Evolutionary conservation across 2,329 filamentous ascomycete species (phyloP).

Genomic region (Blumeria graminis): DNA sequence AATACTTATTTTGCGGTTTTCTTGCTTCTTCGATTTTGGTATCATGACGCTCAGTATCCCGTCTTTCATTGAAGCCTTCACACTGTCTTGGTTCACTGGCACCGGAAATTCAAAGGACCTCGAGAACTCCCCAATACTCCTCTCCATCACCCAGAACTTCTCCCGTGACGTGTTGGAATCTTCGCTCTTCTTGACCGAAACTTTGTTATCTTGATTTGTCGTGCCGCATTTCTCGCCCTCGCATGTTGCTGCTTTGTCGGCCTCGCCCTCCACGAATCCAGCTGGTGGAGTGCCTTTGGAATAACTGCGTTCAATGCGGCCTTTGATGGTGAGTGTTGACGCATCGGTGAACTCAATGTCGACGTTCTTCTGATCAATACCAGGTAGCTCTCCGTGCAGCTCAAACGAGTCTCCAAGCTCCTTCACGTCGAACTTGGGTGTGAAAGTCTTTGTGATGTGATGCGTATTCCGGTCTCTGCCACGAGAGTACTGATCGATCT

Average conservation of each 20-base stretch:
- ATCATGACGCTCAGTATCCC: slow-evolving; percentile 39
- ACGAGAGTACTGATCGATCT: slow-evolving; percentile 31
- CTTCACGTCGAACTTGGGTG: slow-evolving; percentile 55
- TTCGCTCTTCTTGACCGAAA: not conserved
- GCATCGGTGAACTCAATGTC: slow-evolving; percentile 57
- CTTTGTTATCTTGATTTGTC: too few species aligned
- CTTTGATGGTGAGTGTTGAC: slow-evolving; percentile 47
- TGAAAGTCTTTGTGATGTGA: slow-evolving; percentile 26
- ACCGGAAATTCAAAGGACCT: slow-evolving; percentile 39
- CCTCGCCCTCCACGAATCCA: not conserved
- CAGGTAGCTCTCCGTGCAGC: slow-evolving; percentile 59
- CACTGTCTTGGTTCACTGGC: slow-evolving; percentile 35
- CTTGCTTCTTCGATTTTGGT: slow-evolving; percentile 39
- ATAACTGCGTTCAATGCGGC: slow-evolving; percentile 36
- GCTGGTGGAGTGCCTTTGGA: not conserved
- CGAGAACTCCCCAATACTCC: slow-evolving; percentile 20
- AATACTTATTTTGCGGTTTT: slow-evolving; percentile 29
- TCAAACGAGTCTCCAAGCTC: slow-evolving; percentile 46
- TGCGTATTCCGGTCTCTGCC: not conserved
- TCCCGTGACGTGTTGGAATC: not conserved
- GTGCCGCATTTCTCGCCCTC: too few species aligned
- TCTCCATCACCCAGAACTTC: slow-evolving; percentile 43
- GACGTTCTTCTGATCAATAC: slow-evolving; percentile 48
- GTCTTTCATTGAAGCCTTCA: slow-evolving; percentile 37
- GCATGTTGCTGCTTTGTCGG: too few species aligned